These are phyloP conservation scores for Neurospora sp. DNA, from an alignment of 495 filamentous ascomycete species.

Conservation along the genomic window DNA sequence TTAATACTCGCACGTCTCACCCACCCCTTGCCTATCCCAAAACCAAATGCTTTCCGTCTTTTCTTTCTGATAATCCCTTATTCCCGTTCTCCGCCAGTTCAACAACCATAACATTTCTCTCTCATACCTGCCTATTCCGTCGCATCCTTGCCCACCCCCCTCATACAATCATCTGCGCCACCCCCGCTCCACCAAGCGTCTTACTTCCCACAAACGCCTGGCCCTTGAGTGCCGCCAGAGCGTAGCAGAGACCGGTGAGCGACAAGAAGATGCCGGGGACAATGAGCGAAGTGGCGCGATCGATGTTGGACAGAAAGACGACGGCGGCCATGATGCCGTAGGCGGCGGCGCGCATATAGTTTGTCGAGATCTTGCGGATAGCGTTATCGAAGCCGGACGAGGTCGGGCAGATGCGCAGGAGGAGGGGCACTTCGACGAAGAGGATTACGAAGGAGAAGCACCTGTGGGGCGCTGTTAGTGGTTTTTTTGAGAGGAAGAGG, in stretches of 20 bases:
- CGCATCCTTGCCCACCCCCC: too few relatives aligned
- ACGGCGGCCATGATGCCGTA: conserved; percentile 71
- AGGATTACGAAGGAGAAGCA: conserved; percentile 74
- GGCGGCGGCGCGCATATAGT: conserved; percentile 93
- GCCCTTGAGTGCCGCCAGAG: conserved; percentile 72
- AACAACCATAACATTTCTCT: too few relatives aligned
- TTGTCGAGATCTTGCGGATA: conserved; percentile 86
- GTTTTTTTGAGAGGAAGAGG: neutral
- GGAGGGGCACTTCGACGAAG: conserved; percentile 94
- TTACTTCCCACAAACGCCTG: conserved; percentile 96
- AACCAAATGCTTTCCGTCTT: neutral
- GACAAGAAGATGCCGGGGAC: conserved; percentile 76
- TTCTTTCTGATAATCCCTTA: too few relatives aligned
- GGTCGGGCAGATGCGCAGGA: conserved; percentile 95
- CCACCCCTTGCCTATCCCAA: neutral
- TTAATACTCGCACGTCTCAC: neutral
- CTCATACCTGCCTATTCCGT: too few relatives aligned
- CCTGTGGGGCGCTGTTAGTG: conserved; percentile 32
- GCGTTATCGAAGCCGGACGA: conserved; percentile 79
- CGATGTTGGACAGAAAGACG: conserved; percentile 69
- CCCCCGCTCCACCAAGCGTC: conserved; percentile 86
- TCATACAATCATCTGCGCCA: conserved; percentile 88
- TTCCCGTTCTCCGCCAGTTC: too few relatives aligned
- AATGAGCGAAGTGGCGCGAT: conserved; percentile 58
- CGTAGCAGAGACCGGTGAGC: conserved; percentile 72